These are phyloP conservation scores for Chalaropsis thielavioides DNA, from an alignment of 2,329 filamentous ascomycete genomes.

Conservation along the genomic window DNA sequence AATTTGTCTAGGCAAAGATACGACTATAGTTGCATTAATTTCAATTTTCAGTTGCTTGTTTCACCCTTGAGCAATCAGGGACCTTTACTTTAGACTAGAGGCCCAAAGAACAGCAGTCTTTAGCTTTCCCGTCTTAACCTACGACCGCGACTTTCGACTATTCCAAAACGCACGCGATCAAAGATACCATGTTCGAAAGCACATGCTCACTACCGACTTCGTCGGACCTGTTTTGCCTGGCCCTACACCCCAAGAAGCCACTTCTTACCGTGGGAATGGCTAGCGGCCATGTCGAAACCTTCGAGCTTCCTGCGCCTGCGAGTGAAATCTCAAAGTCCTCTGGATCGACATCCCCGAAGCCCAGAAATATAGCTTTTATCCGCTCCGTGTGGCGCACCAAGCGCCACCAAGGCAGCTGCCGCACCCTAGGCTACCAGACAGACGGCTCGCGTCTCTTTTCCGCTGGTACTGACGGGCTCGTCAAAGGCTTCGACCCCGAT, in stretches of 20 bases:
- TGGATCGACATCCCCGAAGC: conserved; percentile 35
- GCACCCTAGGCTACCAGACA: conserved; percentile 60
- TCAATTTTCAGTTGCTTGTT: background rate
- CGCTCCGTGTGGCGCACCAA: conserved; percentile 75
- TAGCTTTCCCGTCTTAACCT: background rate
- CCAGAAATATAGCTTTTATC: conserved; percentile 50
- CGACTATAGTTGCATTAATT: background rate
- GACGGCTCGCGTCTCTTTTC: conserved; percentile 62
- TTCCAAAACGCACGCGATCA: background rate
- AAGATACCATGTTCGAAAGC: conserved; percentile 65
- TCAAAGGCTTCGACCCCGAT: conserved; percentile 42
- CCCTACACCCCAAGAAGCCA: conserved; percentile 70
- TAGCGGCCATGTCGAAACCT: conserved; percentile 73
- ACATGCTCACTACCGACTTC: conserved; percentile 77
- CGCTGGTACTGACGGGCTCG: conserved; percentile 44
- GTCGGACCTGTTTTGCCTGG: conserved; percentile 77
- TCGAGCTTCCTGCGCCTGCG: conserved; percentile 45
- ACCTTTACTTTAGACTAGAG: background rate
- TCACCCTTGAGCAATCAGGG: background rate
- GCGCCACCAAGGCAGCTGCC: conserved; percentile 87
- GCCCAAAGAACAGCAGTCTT: background rate
- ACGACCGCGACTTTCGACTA: no score
- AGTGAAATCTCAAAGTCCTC: conserved; percentile 25
- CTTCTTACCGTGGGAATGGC: conserved; percentile 75
- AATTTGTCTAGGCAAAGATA: background rate